A percentile compares a stretch with the other conserved stretches of the same genome.
These are phyloP conservation scores for Epichloe hybrida DNA, from an alignment of 2,329 filamentous ascomycete genomes.

Conservation along the genomic window DNA sequence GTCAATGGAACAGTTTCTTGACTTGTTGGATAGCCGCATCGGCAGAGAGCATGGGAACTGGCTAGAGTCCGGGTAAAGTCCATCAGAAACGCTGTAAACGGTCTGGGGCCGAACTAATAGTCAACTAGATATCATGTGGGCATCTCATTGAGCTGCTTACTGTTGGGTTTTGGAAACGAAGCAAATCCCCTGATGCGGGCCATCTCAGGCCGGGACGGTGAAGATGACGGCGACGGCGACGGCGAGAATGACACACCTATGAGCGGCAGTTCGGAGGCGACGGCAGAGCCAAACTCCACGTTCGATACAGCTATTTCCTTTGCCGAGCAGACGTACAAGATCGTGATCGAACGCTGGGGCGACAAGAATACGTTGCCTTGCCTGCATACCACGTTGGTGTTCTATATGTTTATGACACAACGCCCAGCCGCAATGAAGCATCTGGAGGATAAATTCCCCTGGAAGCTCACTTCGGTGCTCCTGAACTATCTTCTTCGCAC, in stretches of 20 bases:
- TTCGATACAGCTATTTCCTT: conserved; percentile 27
- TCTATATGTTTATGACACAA: conserved; percentile 33
- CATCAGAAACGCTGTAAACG: background rate
- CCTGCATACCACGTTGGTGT: conserved; percentile 48
- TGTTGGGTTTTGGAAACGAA: conserved; percentile 23
- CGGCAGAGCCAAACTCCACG: conserved; percentile 10
- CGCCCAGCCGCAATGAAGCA: conserved; percentile 2
- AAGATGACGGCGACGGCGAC: conserved; percentile 12
- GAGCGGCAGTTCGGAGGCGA: conserved; percentile 12
- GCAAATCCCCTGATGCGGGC: conserved; percentile 32
- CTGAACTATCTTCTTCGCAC: conserved; percentile 23
- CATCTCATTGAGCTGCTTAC: conserved; percentile 18
- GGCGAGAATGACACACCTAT: conserved; percentile 15
- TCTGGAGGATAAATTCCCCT: conserved; percentile 34
- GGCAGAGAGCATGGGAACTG: conserved; percentile 32
- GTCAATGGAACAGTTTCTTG: conserved; percentile 35
- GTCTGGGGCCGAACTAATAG: background rate
- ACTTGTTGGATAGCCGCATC: conserved; percentile 44
- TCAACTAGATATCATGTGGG: conserved; percentile 19
- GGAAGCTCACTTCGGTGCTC: conserved; percentile 29
- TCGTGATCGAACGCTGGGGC: conserved; percentile 37
- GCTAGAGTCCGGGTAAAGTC: conserved; percentile 31
- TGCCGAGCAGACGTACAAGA: conserved; percentile 27
- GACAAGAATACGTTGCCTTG: conserved; percentile 49
- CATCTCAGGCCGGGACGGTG: conserved; percentile 17